Percentiles rank a stretch among this genome's conserved stretches.
These are phyloP conservation scores for Candida pseudofarinosa DNA, from an alignment of 805 yeast species.

Conservation along the genomic window DNA sequence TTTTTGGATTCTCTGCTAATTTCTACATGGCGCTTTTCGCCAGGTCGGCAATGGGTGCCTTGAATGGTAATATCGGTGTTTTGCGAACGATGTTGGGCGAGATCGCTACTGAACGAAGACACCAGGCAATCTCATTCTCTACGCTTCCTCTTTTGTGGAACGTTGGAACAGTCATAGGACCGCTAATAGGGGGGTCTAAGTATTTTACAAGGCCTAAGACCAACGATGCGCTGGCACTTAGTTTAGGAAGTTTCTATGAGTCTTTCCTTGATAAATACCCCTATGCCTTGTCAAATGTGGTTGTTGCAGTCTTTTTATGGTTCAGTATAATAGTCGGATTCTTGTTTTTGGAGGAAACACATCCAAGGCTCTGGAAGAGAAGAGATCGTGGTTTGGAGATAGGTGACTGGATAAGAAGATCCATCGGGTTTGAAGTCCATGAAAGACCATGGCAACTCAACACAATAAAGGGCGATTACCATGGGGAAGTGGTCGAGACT, in stretches of 20 bases:
- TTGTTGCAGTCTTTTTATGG: constrained; percentile 25
- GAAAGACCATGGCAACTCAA: constrained; percentile 24
- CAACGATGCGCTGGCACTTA: background rate
- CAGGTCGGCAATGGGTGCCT: constrained; percentile 50
- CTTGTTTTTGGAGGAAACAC: constrained; percentile 37
- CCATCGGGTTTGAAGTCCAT: constrained; percentile 23
- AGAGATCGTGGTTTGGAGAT: constrained; percentile 31
- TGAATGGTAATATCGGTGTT: constrained; percentile 67
- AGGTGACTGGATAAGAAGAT: constrained; percentile 29
- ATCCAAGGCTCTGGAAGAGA: constrained; percentile 16
- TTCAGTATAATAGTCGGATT: constrained; percentile 25
- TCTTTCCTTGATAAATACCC: constrained; percentile 27
- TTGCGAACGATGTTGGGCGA: constrained; percentile 61
- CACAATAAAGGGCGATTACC: background rate
- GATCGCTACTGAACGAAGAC: constrained; percentile 49
- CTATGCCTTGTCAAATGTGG: constrained; percentile 36
- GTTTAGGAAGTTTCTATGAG: constrained; percentile 16
- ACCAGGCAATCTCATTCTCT: constrained; percentile 61
- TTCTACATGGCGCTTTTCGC: constrained; percentile 52
- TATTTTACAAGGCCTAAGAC: constrained; percentile 43
- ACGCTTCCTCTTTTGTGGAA: constrained; percentile 61
- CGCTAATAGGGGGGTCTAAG: constrained; percentile 51
- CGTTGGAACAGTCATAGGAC: constrained; percentile 58
- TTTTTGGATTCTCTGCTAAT: constrained; percentile 52
- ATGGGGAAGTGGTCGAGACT: background rate